phyloP scores from a whole-genome alignment of 202 grass and related monocot genomes.

The Brachypodium distachyon region DNA sequence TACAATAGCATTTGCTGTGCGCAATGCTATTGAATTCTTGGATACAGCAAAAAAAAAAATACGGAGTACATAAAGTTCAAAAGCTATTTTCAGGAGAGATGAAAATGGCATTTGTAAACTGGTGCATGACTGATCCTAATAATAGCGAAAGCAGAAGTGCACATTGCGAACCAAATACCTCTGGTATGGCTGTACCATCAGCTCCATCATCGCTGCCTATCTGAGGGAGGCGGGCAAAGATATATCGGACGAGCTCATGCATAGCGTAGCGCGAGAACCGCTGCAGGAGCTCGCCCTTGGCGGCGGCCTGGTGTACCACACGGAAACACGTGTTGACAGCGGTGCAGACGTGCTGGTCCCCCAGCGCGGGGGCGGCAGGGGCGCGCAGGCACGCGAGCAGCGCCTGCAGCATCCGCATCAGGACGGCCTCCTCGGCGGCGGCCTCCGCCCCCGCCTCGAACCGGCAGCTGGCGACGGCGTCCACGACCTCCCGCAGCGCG shows the following conservation, averaged over 20 bases:
- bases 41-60: not conserved
- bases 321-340: conserved; percentile 92
- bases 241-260: conserved; percentile 58
- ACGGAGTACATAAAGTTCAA: too few species aligned
- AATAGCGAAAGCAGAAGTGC: not conserved
- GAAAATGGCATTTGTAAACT: not conserved
- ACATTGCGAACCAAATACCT: conserved; percentile 27
- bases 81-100: too few species aligned
- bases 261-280: conserved; percentile 68
- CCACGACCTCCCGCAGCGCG: conserved; percentile 66
- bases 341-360: conserved; percentile 93
- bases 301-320: conserved; percentile 65
- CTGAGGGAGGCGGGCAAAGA: conserved; percentile 57
- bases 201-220: conserved; percentile 18
- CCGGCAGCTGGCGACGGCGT: conserved; percentile 69
- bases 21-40: not conserved
- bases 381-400: conserved; percentile 71
- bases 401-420: conserved; percentile 82
- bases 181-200: conserved; percentile 25
- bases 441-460: conserved; percentile 66
- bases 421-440: conserved; percentile 65
- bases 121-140: conserved; percentile 14
- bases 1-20: not conserved
- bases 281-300: conserved; percentile 81
- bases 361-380: conserved; percentile 36